Conservation (phyloP, 345 rosid genomes). For the Kandelia obovata region DNA sequence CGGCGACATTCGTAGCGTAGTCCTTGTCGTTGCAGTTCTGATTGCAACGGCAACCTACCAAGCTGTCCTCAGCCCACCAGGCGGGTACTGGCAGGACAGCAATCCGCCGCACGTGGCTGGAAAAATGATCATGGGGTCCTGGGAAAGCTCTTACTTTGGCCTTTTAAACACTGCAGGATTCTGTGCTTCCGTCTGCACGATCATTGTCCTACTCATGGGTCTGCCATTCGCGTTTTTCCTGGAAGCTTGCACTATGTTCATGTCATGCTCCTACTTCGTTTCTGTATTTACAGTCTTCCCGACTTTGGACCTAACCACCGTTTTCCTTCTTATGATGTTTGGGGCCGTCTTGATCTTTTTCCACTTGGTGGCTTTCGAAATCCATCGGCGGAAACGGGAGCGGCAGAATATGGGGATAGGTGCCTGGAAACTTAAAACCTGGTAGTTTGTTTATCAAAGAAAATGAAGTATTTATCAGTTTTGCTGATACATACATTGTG, state of each 20-base stretch:
- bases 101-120: no score
- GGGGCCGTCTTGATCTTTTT: constrained; percentile 4
- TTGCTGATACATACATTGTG: no score
- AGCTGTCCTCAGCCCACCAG: no score
- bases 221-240: constrained; percentile 12
- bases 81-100: no score
- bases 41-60: no score
- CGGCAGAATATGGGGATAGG: constrained; percentile 4
- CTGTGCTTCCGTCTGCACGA: constrained; percentile 10
- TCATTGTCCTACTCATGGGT: constrained; percentile 13
- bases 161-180: constrained; percentile 3
- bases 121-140: no score
- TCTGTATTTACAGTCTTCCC: not conserved
- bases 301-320: not conserved
- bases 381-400: constrained; percentile 11
- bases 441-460: no score
- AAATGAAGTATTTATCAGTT: no score
- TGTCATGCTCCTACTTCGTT: constrained; percentile 8
- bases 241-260: not conserved
- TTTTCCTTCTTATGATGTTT: not conserved
- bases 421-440: no score
- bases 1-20: not conserved
- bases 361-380: constrained; percentile 11
- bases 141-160: no score
- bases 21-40: no score